Evolutionary conservation across 768 basidiomycete species (phyloP).

Genomic region (Pisolithus marmoratus): DNA sequence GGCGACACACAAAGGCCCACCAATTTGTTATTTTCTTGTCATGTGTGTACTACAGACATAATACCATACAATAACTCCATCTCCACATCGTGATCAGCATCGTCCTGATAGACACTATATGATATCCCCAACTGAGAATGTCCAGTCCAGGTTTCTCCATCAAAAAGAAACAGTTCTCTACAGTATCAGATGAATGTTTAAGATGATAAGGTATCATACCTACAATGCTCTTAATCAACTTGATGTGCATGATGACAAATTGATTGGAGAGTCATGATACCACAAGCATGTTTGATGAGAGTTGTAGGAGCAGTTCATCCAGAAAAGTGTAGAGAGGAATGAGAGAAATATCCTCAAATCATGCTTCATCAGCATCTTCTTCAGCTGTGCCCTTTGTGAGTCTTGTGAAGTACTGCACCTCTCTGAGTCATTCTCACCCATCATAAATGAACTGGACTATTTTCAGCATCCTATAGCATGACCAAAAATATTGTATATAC

Average conservation of each 20-base stretch:
- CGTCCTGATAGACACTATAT: neutral
- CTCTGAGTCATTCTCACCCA: too few relatives aligned
- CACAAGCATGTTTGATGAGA: neutral
- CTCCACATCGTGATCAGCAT: neutral
- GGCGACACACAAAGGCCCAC: slow-evolving; percentile 17
- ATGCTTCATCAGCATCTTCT: neutral
- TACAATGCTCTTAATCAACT: neutral
- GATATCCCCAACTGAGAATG: neutral
- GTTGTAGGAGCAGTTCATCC: neutral
- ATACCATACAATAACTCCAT: neutral
- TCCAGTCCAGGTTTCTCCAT: neutral
- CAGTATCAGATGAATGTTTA: neutral
- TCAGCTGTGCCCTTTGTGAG: neutral
- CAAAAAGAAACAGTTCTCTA: neutral
- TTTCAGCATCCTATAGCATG: too few relatives aligned
- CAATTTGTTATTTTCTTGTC: slow-evolving; percentile 4
- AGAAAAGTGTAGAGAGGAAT: neutral
- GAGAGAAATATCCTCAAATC: neutral
- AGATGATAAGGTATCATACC: neutral
- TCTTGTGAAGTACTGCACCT: too few relatives aligned
- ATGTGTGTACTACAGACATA: too few relatives aligned
- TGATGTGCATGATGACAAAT: neutral
- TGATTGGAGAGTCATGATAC: neutral
- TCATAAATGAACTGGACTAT: too few relatives aligned
- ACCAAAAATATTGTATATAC: too few relatives aligned